Evolutionary conservation across 257 asterid species (phyloP).

Genomic region (Lantana camara): DNA sequence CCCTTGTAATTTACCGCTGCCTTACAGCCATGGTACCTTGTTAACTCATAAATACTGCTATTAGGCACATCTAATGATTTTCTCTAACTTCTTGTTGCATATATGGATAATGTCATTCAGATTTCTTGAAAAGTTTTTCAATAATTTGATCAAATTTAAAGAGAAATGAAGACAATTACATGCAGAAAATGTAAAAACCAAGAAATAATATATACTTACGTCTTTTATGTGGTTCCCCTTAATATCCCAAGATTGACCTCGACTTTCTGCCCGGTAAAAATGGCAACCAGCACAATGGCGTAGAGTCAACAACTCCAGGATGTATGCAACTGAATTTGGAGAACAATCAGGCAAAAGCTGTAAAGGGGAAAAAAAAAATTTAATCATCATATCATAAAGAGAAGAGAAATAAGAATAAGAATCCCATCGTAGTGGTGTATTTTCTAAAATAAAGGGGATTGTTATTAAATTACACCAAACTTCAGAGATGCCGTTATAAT

Average conservation of each 20-base stretch:
- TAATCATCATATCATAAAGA: constrained; percentile 3
- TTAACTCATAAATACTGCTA: no score
- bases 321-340: constrained; percentile 69
- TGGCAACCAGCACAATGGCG: constrained; percentile 91
- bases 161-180: not conserved
- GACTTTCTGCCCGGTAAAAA: constrained; percentile 82
- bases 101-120: no score
- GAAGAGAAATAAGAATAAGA: no score
- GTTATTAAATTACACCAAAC: no score
- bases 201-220: constrained; percentile 48
- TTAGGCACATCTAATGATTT: no score
- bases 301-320: constrained; percentile 65
- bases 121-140: no score
- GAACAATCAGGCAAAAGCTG: constrained; percentile 98
- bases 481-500: no score
- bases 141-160: not conserved
- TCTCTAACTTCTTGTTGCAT: no score
- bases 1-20: no score
- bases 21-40: no score
- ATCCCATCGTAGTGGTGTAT: no score
- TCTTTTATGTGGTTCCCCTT: constrained; percentile 80
- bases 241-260: constrained; percentile 81
- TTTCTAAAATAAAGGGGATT: no score
- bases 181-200: not conserved
- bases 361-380: constrained; percentile 19